Percentiles rank a stretch among this genome's conserved stretches.
Evolutionary conservation across 208 protist species (phyloP).

Genomic region (Leishmania gerbilli): DNA sequence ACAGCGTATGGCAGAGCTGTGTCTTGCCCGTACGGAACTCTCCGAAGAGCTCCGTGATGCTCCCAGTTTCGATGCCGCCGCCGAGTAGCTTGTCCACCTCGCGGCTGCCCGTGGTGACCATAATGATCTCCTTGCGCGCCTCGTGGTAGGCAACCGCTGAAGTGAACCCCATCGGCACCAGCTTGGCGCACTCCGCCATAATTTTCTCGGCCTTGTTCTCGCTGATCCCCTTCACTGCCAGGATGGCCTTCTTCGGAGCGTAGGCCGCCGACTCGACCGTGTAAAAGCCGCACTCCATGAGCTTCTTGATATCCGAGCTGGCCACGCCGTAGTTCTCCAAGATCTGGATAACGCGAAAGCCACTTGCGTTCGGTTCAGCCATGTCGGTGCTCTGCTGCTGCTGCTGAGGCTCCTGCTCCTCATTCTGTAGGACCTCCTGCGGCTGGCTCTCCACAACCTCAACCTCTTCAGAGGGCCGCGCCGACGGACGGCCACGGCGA

Average conservation of each 20-base stretch:
- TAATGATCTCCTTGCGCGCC: slow-evolving; percentile 95
- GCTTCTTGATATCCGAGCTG: slow-evolving; percentile 97
- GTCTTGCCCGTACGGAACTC: slow-evolving; percentile 99
- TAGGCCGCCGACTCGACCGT: slow-evolving; percentile 98
- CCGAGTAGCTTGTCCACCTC: slow-evolving; percentile 97
- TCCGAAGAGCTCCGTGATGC: slow-evolving; percentile 99
- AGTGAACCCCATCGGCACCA: slow-evolving; percentile 98
- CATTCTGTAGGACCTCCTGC: slow-evolving; percentile 24
- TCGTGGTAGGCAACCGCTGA: slow-evolving; percentile 97
- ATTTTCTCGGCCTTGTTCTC: slow-evolving; percentile 99
- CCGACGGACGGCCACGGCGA: slow-evolving; percentile 43
- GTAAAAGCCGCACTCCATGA: slow-evolving; percentile 95
- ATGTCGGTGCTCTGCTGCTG: slow-evolving; percentile 40
- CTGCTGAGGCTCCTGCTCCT: slow-evolving; percentile 22
- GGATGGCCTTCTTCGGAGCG: slow-evolving; percentile 96
- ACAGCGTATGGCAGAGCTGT: slow-evolving; percentile 99
- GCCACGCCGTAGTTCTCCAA: slow-evolving; percentile 95
- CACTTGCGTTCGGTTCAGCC: slow-evolving; percentile 35
- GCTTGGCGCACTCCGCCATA: slow-evolving; percentile 93
- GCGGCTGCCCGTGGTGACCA: slow-evolving; percentile 98
- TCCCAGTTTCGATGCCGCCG: slow-evolving; percentile 98
- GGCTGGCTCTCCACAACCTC: slow-evolving; percentile 44
- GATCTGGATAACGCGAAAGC: slow-evolving; percentile 87
- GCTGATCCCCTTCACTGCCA: slow-evolving; percentile 98
- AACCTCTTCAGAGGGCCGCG: slow-evolving; percentile 38